phyloP scores from a whole-genome alignment of 345 rosid species.

The Bretschneidera sinensis region DNA sequence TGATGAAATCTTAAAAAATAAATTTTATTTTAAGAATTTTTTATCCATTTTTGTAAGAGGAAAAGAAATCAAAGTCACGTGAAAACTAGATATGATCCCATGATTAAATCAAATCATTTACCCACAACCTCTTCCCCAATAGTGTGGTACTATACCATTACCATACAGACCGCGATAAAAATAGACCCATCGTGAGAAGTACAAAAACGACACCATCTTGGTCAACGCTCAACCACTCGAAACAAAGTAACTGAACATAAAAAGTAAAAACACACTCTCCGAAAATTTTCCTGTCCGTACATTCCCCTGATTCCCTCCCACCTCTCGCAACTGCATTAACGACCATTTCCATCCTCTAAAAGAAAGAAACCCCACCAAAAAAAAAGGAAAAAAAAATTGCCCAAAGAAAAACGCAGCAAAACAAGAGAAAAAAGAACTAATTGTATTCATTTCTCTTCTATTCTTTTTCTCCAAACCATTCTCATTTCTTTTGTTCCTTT shows the following conservation, averaged over 20 bases:
- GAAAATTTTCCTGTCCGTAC: constrained; percentile 16
- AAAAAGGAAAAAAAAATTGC: not conserved
- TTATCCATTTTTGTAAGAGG: too few relatives aligned
- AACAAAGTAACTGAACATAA: not conserved
- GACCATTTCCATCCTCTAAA: constrained; percentile 20
- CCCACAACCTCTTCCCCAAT: too few relatives aligned
- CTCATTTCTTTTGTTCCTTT: not conserved
- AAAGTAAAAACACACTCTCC: too few relatives aligned
- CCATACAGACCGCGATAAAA: too few relatives aligned
- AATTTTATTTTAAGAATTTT: too few relatives aligned
- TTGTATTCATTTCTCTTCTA: constrained; percentile 12
- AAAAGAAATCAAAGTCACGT: too few relatives aligned
- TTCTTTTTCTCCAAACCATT: not conserved
- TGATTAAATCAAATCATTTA: too few relatives aligned
- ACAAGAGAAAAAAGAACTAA: not conserved
- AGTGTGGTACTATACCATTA: too few relatives aligned
- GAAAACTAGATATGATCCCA: too few relatives aligned
- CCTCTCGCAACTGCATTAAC: not conserved
- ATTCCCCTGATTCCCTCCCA: constrained; percentile 1
- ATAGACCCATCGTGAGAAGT: constrained; percentile 4
- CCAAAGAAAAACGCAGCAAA: not conserved
- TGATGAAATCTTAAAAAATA: too few relatives aligned
- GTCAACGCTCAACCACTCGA: constrained; percentile 20
- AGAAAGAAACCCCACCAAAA: not conserved
- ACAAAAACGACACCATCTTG: not conserved